A percentile compares a stretch with the other conserved stretches of the same genome.
phyloP scores from a whole-genome alignment of 371 early-diverging fungal genomes.

The Quaeritorhiza haematococci region DNA sequence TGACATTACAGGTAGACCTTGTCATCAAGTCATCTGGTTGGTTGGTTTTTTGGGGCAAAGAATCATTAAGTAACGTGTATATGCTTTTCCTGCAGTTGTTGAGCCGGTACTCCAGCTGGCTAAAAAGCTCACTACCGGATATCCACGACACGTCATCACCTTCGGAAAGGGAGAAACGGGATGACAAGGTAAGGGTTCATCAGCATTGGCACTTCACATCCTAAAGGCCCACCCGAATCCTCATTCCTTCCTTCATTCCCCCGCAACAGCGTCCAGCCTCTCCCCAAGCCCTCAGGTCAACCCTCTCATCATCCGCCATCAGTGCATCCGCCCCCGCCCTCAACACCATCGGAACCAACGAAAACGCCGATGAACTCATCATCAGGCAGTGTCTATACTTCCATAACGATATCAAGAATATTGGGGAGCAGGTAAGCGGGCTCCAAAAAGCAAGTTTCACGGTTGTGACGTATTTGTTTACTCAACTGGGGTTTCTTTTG shows the following conservation, averaged over 20 bases:
- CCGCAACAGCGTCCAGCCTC: too few relatives aligned
- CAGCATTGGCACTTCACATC: too few relatives aligned
- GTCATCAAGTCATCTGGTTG: background rate
- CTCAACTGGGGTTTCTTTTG: background rate
- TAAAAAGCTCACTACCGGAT: constrained; percentile 11
- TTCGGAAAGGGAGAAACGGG: too few relatives aligned
- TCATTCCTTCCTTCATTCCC: too few relatives aligned
- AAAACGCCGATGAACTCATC: constrained; percentile 4
- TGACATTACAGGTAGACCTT: constrained; percentile 59
- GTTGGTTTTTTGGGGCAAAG: too few relatives aligned
- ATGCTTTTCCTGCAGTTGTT: constrained; percentile 27
- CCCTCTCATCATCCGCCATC: too few relatives aligned
- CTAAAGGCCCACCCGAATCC: too few relatives aligned
- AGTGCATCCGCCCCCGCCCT: too few relatives aligned
- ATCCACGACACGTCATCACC: too few relatives aligned
- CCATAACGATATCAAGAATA: constrained; percentile 9
- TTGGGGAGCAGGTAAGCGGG: constrained; percentile 3
- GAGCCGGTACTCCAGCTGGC: constrained; percentile 47
- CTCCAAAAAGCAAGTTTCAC: too few relatives aligned
- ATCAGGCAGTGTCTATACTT: constrained; percentile 9
- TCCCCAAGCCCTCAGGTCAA: too few relatives aligned
- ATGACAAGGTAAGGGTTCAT: too few relatives aligned
- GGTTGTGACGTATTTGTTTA: background rate
- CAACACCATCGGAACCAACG: background rate
- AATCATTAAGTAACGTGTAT: constrained; percentile 4